Conservation (phyloP, 176 grass and related monocot genomes). For the Sorghum bicolor region Sorghum_bicolor_NCBIv3 NC_012876.2:63204501-63205000, state of each 20-base stretch:
- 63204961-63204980: constrained; percentile 3
- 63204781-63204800: neutral
- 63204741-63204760: constrained; percentile 22
- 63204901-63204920: constrained; percentile 73
- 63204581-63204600: neutral
- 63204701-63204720: constrained; percentile 85
- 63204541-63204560: constrained; percentile 70
- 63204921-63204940: constrained; percentile 64
- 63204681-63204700: constrained; percentile 70
- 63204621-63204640: constrained; percentile 12
- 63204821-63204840: constrained; percentile 59
- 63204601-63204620: constrained; percentile 8
- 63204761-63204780: neutral
- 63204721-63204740: constrained; percentile 42
- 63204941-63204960: constrained; percentile 8
- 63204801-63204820: constrained; percentile 53
- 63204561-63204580: constrained; percentile 10
- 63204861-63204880: constrained; percentile 88
- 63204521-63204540: constrained; percentile 98
- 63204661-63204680: constrained; percentile 85
- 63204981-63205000: neutral
- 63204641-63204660: constrained; percentile 69
- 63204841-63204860: constrained; percentile 87
- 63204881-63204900: constrained; percentile 77
- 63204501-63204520: constrained; percentile 25